Conservation (phyloP, 768 basidiomycete species). For the Lactarius hatsudake region DNA sequence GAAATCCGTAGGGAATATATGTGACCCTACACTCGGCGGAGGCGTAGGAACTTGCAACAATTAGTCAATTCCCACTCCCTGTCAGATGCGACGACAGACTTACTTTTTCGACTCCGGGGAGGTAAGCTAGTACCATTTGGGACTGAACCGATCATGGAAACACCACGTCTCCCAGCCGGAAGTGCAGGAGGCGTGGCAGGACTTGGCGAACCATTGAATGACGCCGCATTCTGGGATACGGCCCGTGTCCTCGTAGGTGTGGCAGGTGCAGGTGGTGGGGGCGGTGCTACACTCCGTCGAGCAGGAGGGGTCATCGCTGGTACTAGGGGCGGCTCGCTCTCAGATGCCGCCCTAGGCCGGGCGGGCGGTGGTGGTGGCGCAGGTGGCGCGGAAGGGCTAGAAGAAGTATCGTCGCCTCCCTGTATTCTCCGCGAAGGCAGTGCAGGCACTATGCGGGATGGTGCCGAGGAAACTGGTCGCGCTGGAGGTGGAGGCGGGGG, state of each 20-base stretch:
- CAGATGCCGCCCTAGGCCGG: constrained; percentile 29
- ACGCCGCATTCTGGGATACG: constrained; percentile 23
- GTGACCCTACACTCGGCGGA: constrained; percentile 61
- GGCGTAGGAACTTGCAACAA: constrained; percentile 48
- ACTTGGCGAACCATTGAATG: background rate
- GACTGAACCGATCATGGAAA: background rate
- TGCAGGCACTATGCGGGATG: constrained; percentile 18
- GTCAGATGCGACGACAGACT: constrained; percentile 6
- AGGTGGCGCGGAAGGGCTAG: constrained; percentile 8
- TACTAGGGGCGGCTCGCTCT: constrained; percentile 6
- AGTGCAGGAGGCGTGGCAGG: background rate
- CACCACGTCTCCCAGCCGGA: constrained; percentile 12
- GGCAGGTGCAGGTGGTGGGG: constrained; percentile 30
- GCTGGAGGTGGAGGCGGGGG: constrained; percentile 26
- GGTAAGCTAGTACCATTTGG: constrained; percentile 10
- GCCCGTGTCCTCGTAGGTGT: constrained; percentile 21
- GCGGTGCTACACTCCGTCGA: constrained; percentile 27
- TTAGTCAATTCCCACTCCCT: constrained; percentile 33
- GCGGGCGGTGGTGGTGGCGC: constrained; percentile 32
- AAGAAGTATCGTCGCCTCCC: constrained; percentile 1
- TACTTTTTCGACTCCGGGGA: constrained; percentile 16
- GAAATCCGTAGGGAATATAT: constrained; percentile 74
- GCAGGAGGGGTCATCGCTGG: constrained; percentile 14
- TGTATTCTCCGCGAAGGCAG: constrained; percentile 11
- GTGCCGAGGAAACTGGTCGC: constrained; percentile 25